phyloP scores from a whole-genome alignment of 495 filamentous ascomycete genomes.

The Cercophora sp. region DNA sequence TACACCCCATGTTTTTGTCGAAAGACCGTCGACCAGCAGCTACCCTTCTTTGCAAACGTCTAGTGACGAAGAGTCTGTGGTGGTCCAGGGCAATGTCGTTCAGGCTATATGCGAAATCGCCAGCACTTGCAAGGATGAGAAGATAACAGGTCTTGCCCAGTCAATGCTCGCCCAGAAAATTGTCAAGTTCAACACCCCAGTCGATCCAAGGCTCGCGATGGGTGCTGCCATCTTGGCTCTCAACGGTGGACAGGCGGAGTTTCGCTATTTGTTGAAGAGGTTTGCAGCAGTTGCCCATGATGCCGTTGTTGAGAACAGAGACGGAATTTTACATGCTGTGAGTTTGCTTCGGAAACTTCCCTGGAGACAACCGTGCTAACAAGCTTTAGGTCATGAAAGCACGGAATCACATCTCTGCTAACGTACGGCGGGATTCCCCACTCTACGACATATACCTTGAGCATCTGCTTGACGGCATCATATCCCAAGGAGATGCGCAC shows the following conservation, averaged over 20 bases:
- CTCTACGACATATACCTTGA: conserved; percentile 74
- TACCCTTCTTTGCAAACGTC: conserved; percentile 67
- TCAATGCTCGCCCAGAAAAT: conserved; percentile 95
- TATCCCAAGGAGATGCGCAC: conserved; percentile 79
- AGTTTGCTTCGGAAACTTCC: too few species aligned
- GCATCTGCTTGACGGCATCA: conserved; percentile 80
- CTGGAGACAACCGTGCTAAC: too few species aligned
- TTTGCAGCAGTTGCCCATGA: conserved; percentile 71
- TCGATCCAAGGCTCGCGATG: conserved; percentile 78
- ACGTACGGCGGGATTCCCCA: conserved; percentile 60
- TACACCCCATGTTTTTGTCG: conserved; percentile 42
- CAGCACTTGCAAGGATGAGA: conserved; percentile 72
- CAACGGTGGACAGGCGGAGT: conserved; percentile 69
- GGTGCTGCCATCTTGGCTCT: conserved; percentile 76
- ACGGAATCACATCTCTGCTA: conserved; percentile 70
- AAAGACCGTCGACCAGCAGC: conserved; percentile 64
- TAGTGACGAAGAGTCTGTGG: conserved; percentile 68
- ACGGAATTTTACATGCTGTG: conserved; percentile 58
- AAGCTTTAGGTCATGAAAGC: conserved; percentile 64
- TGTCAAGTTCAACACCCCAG: conserved; percentile 66
- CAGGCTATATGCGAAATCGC: conserved; percentile 88
- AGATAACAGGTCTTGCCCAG: conserved; percentile 90
- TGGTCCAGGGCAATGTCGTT: conserved; percentile 74
- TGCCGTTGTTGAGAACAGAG: conserved; percentile 62
- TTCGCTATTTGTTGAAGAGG: conserved; percentile 77